Evolutionary conservation across 2,329 filamentous ascomycete species (phyloP).

Genomic region (Nigrospora sphaerica): DNA sequence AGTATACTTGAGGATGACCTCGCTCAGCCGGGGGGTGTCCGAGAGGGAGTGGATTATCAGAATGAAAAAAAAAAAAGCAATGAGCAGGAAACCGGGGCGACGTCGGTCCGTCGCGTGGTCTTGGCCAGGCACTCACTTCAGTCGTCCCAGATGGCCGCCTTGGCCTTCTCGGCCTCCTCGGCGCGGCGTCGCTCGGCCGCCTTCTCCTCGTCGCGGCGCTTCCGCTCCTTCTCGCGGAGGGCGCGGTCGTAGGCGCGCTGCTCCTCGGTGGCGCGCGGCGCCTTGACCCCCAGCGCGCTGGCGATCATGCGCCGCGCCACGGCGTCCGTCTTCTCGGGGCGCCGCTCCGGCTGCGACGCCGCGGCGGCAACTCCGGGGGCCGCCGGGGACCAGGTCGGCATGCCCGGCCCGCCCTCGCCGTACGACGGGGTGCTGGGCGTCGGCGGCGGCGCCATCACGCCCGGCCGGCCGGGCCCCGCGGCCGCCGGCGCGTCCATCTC

Average conservation of each 20-base stretch:
- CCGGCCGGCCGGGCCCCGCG: conserved; percentile 11
- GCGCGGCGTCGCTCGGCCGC: conserved; percentile 53
- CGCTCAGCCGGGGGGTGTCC: too few species aligned
- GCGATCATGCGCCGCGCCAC: conserved; percentile 88
- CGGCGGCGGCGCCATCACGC: conserved; percentile 53
- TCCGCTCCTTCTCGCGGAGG: conserved; percentile 77
- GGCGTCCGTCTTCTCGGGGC: conserved; percentile 89
- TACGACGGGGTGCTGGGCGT: conserved; percentile 56
- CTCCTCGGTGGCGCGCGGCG: conserved; percentile 78
- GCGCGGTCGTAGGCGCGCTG: conserved; percentile 80
- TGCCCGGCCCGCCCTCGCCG: conserved; percentile 16
- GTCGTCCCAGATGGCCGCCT: conserved; percentile 80
- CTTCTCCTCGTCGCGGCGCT: conserved; percentile 64
- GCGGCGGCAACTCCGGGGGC: conserved; percentile 1
- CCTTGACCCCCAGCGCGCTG: conserved; percentile 73
- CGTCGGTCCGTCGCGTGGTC: too few species aligned
- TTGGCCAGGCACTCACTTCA: conserved; percentile 20
- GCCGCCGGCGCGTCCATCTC: too few species aligned
- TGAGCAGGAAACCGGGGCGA: too few species aligned
- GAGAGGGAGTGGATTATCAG: too few species aligned
- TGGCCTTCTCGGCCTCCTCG: conserved; percentile 67
- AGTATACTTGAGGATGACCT: too few species aligned
- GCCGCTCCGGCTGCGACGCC: conserved; percentile 14
- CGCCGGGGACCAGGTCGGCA: conserved; percentile 6
- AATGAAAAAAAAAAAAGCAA: too few species aligned